Conservation (phyloP, 2,329 filamentous ascomycete genomes). For the Alternaria sp. region DNA sequence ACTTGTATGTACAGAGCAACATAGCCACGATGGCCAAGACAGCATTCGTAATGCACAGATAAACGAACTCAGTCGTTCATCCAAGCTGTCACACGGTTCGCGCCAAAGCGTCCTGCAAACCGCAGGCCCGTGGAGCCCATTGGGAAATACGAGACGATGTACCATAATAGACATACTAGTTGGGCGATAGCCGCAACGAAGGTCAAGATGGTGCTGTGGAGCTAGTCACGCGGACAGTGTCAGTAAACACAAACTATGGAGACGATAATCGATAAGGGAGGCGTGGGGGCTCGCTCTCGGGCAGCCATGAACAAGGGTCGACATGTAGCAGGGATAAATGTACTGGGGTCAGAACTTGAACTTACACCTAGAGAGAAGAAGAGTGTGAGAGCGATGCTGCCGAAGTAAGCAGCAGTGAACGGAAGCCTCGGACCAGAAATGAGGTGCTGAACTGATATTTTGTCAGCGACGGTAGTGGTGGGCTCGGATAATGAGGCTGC, state of each 20-base stretch:
- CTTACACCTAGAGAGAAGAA: slow-evolving; percentile 93
- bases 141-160: slow-evolving; percentile 95
- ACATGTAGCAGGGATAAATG: slow-evolving; percentile 20
- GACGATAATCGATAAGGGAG: slow-evolving; percentile 41
- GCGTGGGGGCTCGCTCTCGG: slow-evolving; percentile 28
- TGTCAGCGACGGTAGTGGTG: slow-evolving; percentile 24
- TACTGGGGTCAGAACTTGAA: slow-evolving; percentile 40
- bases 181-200: slow-evolving; percentile 84
- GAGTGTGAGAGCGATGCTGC: slow-evolving; percentile 85
- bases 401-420: slow-evolving; percentile 94
- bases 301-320: slow-evolving; percentile 36
- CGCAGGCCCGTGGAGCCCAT: slow-evolving; percentile 92
- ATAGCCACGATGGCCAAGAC: slow-evolving; percentile 21
- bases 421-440: slow-evolving; percentile 83
- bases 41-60: slow-evolving; percentile 9
- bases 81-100: slow-evolving; percentile 84
- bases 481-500: slow-evolving; percentile 28
- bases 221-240: slow-evolving; percentile 51
- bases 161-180: slow-evolving; percentile 84
- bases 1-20: slow-evolving; percentile 15
- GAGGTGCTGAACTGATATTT: slow-evolving; percentile 71
- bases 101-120: slow-evolving; percentile 85
- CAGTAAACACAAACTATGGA: slow-evolving; percentile 40
- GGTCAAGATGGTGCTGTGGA: slow-evolving; percentile 84
- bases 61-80: slow-evolving; percentile 68